Base-by-base conservation (phyloP, 2,329 filamentous ascomycete genomes). In the Plenodomus biglobosus region DNA sequence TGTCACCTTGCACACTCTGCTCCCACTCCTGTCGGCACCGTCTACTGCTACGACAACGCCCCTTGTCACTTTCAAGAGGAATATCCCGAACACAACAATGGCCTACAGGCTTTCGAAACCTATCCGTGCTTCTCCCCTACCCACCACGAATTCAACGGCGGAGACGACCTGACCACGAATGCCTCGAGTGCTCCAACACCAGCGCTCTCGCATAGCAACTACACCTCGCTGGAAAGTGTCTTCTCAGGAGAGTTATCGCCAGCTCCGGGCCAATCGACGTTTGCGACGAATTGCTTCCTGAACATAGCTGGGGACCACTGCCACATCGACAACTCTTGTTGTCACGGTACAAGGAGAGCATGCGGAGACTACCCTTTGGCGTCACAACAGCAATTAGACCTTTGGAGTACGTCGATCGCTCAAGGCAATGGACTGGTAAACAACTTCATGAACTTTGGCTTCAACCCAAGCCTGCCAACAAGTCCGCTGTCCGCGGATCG, bases 281-380 rank as follows among this genome's bases (percentile, higher is more conserved):
- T 59, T 18, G 34, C 52, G 8, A 42, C 49, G 17, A 55, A 58
- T 24, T 71, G 66, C 48, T 66, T 61, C 47, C 54, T 69, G 13
- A 61, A 66, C 35, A 61, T 68, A 19, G 55, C 62, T 8, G 58
- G 54, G 1, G 68, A 68, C 19, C 67, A 71, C 47, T 71, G 68
- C 55, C 68, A 71, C 44, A 61, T 68, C 21, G 62, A 67, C 48
- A 65, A 69, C 41, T 63, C 66, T 13, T 71, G 68, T 40, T 71
- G 68, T 41, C 68, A 71, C 56, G 65, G 65, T 2, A 30, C 52
- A 8, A 51, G 55, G 32, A 56, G 62, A 48, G 59, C 59, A 15
- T 69, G 66, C 46, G 65, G 61, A 30, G 63, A 69, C n/a, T 58
- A 48, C 27, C 56, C 61, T 8, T 58, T 53, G 17, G 57, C 59